These are phyloP conservation scores for Maudiozyma pseudohumilis DNA, from an alignment of 805 yeast species.

Conservation along the genomic window DNA sequence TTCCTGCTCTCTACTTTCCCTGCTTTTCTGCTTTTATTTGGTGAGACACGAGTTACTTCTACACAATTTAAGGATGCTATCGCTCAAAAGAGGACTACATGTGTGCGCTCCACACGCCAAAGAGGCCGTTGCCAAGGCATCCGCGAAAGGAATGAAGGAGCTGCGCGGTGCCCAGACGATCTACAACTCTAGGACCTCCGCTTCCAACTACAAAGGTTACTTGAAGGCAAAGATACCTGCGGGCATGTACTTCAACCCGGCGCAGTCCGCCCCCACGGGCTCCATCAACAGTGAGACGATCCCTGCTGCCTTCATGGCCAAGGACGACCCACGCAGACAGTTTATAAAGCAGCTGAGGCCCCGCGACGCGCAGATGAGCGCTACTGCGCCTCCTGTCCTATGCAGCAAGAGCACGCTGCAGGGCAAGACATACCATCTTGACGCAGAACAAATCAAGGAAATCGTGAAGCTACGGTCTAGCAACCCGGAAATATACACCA, in stretches of 20 bases:
- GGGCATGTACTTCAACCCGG: slow-evolving; percentile 52
- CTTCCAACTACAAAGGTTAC: slow-evolving; percentile 50
- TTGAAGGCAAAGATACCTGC: slow-evolving; percentile 35
- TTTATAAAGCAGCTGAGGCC: slow-evolving; percentile 18
- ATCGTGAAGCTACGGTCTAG: slow-evolving; percentile 44
- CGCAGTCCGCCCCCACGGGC: slow-evolving; percentile 54
- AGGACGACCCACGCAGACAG: slow-evolving; percentile 45
- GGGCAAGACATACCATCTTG: slow-evolving; percentile 41
- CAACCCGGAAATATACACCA: slow-evolving; percentile 57
- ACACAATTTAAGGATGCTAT: slow-evolving; percentile 2
- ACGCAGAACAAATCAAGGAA: slow-evolving; percentile 47
- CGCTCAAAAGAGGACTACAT: slow-evolving; percentile 13
- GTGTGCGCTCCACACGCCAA: slow-evolving; percentile 3
- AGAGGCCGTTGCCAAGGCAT: slow-evolving; percentile 10
- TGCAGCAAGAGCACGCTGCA: slow-evolving; percentile 17
- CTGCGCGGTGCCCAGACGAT: slow-evolving; percentile 18
- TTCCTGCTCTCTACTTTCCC: too few species aligned
- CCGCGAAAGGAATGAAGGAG: slow-evolving; percentile 3
- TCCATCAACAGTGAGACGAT: slow-evolving; percentile 40
- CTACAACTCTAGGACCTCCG: slow-evolving; percentile 53
- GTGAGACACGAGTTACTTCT: too few species aligned
- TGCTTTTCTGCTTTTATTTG: too few species aligned
- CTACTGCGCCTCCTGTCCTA: slow-evolving; percentile 34
- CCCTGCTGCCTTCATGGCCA: slow-evolving; percentile 62
- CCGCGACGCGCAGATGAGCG: slow-evolving; percentile 26